phyloP scores from a whole-genome alignment of 1,139 yeast genomes.

The Geotrichum reessii region DNA sequence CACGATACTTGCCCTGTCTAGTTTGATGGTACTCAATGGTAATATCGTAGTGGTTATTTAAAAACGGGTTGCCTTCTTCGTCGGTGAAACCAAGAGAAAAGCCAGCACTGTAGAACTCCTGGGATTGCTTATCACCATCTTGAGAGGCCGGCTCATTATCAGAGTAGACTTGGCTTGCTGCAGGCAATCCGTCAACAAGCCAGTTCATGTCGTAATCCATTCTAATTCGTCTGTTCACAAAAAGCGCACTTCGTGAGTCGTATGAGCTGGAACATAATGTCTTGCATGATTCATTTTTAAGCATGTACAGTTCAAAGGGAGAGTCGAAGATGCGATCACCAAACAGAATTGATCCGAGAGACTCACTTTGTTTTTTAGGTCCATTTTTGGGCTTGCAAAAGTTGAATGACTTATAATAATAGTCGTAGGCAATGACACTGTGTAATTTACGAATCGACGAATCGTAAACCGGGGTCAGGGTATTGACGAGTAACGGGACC shows the following conservation, averaged over 20 bases:
- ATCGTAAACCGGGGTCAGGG: constrained; percentile 73
- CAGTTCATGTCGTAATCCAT: constrained; percentile 87
- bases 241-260: constrained; percentile 59
- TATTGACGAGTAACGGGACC: constrained; percentile 79
- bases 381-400: constrained; percentile 69
- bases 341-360: constrained; percentile 85
- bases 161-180: constrained; percentile 69
- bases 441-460: constrained; percentile 13
- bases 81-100: constrained; percentile 60
- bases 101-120: constrained; percentile 64
- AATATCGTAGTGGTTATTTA: constrained; percentile 78
- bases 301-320: constrained; percentile 76
- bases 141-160: constrained; percentile 37
- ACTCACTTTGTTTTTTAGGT: constrained; percentile 73
- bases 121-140: constrained; percentile 20
- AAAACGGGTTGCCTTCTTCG: constrained; percentile 45
- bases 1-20: constrained; percentile 63
- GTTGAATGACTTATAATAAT: constrained; percentile 76
- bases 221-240: constrained; percentile 69
- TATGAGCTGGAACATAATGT: constrained; percentile 56
- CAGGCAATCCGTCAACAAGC: constrained; percentile 94
- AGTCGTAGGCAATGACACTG: constrained; percentile 46
- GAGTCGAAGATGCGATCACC: constrained; percentile 95
- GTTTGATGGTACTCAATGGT: constrained; percentile 76
- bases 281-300: constrained; percentile 62